phyloP scores from a whole-genome alignment of 2,329 filamentous ascomycete species.

The Curvularia verruculosa region DNA sequence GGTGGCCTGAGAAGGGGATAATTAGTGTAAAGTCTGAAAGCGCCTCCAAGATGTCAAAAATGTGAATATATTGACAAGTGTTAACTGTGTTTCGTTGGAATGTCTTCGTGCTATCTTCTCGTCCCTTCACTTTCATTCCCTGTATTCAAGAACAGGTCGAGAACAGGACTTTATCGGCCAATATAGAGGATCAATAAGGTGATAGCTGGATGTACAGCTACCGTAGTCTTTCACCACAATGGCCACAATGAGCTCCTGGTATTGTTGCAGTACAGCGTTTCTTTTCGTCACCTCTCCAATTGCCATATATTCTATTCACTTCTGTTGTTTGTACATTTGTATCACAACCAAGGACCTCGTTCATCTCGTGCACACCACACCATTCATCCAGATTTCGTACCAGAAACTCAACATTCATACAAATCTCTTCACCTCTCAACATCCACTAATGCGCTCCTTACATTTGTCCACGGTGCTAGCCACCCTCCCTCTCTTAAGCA shows the following conservation, averaged over 20 bases:
- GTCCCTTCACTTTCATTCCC: background rate
- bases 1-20: background rate
- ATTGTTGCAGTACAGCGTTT: background rate
- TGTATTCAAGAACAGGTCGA: background rate
- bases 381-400: background rate
- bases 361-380: background rate
- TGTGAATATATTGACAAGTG: background rate
- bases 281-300: background rate
- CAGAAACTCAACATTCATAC: background rate
- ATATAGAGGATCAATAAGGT: background rate
- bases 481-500: slow-evolving; percentile 9
- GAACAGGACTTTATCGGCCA: background rate
- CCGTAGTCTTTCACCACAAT: slow-evolving; percentile 14
- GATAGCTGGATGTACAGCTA: background rate
- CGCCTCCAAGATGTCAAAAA: background rate
- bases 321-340: background rate
- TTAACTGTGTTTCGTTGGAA: too few species aligned
- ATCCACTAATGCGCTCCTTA: slow-evolving; percentile 4
- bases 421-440: background rate
- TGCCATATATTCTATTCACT: background rate
- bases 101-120: too few species aligned
- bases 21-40: background rate
- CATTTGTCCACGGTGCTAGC: slow-evolving; percentile 13
- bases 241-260: background rate
- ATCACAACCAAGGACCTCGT: background rate